Conservation (phyloP, 2,329 filamentous ascomycete genomes). For the Aspergillus transmontanensis region DNA sequence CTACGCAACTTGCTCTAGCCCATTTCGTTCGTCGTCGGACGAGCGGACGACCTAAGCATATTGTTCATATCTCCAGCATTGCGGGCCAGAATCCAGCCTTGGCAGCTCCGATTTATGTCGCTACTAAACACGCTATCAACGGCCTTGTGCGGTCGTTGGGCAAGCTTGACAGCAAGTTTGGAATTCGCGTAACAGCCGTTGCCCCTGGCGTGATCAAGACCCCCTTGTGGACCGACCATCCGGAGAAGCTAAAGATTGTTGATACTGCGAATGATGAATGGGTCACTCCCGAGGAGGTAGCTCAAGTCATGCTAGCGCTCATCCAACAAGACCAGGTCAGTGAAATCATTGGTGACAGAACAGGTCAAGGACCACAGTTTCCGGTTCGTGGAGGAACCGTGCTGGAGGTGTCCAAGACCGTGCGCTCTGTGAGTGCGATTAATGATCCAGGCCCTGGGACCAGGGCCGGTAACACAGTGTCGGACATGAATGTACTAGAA, state of each 20-base stretch:
- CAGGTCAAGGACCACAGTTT: conserved; percentile 32
- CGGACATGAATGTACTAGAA: conserved; percentile 43
- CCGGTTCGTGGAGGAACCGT: conserved; percentile 53
- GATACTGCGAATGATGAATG: conserved; percentile 54
- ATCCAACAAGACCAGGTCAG: conserved; percentile 52
- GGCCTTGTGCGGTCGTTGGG: conserved; percentile 55
- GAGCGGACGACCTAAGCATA: conserved; percentile 41
- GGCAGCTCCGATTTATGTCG: conserved; percentile 50
- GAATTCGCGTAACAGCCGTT: conserved; percentile 62
- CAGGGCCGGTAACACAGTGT: conserved; percentile 50
- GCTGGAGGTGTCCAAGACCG: conserved; percentile 59
- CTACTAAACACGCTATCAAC: conserved; percentile 53
- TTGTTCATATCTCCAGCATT: conserved; percentile 54
- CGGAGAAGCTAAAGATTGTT: conserved; percentile 60
- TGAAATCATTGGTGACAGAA: conserved; percentile 36
- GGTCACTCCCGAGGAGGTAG: conserved; percentile 64
- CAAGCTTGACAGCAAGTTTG: conserved; percentile 50
- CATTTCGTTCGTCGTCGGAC: conserved; percentile 46
- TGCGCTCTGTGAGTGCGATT: conserved; percentile 52
- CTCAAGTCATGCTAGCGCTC: conserved; percentile 59
- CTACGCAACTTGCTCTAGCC: conserved; percentile 53
- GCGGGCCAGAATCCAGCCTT: conserved; percentile 46
- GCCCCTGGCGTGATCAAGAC: conserved; percentile 64
- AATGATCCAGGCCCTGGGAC: conserved; percentile 58
- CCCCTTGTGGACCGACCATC: conserved; percentile 63